Conservation (phyloP, 768 basidiomycete genomes). For the Mycena belliarum region DNA sequence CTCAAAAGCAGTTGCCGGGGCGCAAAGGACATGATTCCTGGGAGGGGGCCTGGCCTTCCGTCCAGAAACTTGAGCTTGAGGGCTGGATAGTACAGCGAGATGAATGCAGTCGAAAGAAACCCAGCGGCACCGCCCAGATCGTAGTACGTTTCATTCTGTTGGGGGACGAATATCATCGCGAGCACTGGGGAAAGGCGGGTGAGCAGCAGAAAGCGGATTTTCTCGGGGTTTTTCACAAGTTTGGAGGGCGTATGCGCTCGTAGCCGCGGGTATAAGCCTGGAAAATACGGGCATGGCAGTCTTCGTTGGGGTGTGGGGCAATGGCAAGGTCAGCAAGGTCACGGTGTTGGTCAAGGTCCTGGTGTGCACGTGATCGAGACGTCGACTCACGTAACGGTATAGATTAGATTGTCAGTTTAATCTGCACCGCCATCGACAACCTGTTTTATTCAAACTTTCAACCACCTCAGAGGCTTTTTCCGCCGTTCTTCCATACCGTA, state of each 20-base stretch:
- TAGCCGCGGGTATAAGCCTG: conserved; percentile 48
- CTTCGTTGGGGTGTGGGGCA: no score
- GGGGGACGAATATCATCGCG: conserved; percentile 65
- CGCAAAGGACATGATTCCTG: conserved; percentile 49
- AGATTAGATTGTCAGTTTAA: no score
- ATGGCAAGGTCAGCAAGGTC: no score
- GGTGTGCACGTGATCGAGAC: no score
- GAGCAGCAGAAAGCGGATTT: background rate
- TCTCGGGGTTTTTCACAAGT: conserved; percentile 33
- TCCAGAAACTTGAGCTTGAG: conserved; percentile 51
- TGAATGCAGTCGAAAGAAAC: conserved; percentile 59
- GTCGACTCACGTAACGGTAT: no score
- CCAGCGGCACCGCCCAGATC: conserved; percentile 68
- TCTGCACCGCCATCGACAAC: no score
- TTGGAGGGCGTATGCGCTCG: conserved; percentile 55
- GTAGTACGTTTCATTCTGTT: conserved; percentile 63
- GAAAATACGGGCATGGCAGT: conserved; percentile 60
- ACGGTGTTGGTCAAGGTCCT: no score
- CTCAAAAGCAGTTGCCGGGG: conserved; percentile 62
- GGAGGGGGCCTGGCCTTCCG: conserved; percentile 38
- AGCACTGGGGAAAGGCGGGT: conserved; percentile 33
- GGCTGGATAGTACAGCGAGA: conserved; percentile 64
- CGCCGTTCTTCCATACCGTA: no score
- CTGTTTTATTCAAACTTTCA: no score
- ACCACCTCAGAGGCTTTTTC: no score